Conservation (phyloP, 1,139 yeast species). For the Zygoascus hellenicus region DNA sequence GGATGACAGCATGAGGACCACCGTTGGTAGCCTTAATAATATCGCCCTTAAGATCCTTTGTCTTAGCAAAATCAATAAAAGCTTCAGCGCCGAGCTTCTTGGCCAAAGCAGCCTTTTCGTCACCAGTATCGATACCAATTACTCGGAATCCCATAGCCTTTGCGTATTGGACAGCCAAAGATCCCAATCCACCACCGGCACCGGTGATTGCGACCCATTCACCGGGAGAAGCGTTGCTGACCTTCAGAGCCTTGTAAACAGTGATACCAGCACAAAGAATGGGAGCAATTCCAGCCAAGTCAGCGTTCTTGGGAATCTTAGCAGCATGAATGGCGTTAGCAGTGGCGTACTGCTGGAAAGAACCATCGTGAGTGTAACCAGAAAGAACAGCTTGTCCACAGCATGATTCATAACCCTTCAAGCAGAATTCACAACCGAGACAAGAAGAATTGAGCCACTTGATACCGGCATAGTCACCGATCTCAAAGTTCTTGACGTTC, state of each 20-base stretch:
- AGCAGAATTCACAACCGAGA: slow-evolving; percentile 67
- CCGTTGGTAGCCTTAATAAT: slow-evolving; percentile 58
- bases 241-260: slow-evolving; percentile 75
- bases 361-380: slow-evolving; percentile 77
- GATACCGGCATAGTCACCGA: slow-evolving; percentile 75
- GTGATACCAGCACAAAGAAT: slow-evolving; percentile 79
- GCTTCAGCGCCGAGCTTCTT: slow-evolving; percentile 62
- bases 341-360: slow-evolving; percentile 79
- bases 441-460: slow-evolving; percentile 71
- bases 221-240: slow-evolving; percentile 60
- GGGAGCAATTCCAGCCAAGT: slow-evolving; percentile 71
- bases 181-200: slow-evolving; percentile 83
- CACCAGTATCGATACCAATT: slow-evolving; percentile 71
- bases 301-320: slow-evolving; percentile 60
- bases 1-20: slow-evolving; percentile 73
- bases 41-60: slow-evolving; percentile 47
- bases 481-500: slow-evolving; percentile 60
- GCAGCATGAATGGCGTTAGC: slow-evolving; percentile 89
- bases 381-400: slow-evolving; percentile 64
- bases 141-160: slow-evolving; percentile 78
- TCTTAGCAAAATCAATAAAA: slow-evolving; percentile 53
- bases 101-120: slow-evolving; percentile 52
- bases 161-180: slow-evolving; percentile 76
- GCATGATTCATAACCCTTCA: slow-evolving; percentile 60
- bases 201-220: slow-evolving; percentile 79